phyloP scores from a whole-genome alignment of 768 basidiomycete genomes.

The Russula vinacea region DNA sequence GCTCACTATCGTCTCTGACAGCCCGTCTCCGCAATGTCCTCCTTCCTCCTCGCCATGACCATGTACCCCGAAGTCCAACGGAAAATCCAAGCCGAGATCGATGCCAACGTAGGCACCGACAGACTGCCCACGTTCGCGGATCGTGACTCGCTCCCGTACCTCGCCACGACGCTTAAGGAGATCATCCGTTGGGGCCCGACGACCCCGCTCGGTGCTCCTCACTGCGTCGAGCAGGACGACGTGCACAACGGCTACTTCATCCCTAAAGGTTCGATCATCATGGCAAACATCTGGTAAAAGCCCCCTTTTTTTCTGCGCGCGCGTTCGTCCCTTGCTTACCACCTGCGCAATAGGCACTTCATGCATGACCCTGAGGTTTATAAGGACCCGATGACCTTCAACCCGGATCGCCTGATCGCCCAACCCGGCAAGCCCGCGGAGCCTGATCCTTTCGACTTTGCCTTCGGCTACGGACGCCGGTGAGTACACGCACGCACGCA shows the following conservation, averaged over 20 bases:
- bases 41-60: conserved; percentile 35
- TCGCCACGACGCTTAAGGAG: conserved; percentile 30
- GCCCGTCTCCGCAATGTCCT: conserved; percentile 33
- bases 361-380: conserved; percentile 35
- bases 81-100: conserved; percentile 33
- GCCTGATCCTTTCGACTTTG: conserved; percentile 27
- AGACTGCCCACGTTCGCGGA: conserved; percentile 29
- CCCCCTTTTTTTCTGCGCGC: not conserved
- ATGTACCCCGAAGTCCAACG: conserved; percentile 31
- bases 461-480: conserved; percentile 35
- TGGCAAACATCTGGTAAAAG: conserved; percentile 38
- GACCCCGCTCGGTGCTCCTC: conserved; percentile 36
- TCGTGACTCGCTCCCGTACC: conserved; percentile 30
- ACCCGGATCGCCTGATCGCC: conserved; percentile 36
- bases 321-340: not conserved
- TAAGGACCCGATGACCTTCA: conserved; percentile 34
- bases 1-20: conserved; percentile 5
- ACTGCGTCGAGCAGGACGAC: conserved; percentile 39
- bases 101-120: conserved; percentile 30
- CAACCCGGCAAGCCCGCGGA: conserved; percentile 27
- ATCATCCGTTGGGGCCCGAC: conserved; percentile 32
- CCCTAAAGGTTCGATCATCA: conserved; percentile 40
- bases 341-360: conserved; percentile 31
- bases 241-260: conserved; percentile 40
- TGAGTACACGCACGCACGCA: conserved; percentile 5